A percentile compares a stretch with the other conserved stretches of the same genome.
phyloP scores from a whole-genome alignment of 768 basidiomycete species.

The Candolleomyces aberdarensis region DNA sequence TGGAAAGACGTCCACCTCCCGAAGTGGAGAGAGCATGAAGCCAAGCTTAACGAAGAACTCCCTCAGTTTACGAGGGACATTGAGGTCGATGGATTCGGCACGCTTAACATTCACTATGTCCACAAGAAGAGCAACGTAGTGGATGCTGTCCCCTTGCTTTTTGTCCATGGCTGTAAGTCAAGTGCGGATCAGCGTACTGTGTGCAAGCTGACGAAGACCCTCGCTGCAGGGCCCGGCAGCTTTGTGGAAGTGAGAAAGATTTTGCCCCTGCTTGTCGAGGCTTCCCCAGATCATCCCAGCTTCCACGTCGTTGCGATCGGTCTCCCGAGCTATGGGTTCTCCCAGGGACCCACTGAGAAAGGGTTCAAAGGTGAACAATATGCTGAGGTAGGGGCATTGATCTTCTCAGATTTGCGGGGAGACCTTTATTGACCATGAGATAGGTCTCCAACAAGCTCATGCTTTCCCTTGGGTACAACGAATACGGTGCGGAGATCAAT shows the following conservation, averaged over 20 bases:
- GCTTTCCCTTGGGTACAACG: conserved; percentile 43
- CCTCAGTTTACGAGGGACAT: conserved; percentile 58
- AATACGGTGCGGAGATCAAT: conserved; percentile 34
- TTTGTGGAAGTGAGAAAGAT: conserved; percentile 50
- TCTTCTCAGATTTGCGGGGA: too few species aligned
- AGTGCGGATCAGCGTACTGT: not conserved
- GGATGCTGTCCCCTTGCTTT: conserved; percentile 42
- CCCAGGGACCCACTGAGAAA: conserved; percentile 46
- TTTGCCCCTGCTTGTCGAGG: conserved; percentile 43
- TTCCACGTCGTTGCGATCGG: conserved; percentile 58
- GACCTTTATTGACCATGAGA: too few species aligned
- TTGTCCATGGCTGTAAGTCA: conserved; percentile 51
- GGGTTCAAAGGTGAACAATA: conserved; percentile 29
- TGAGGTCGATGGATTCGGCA: conserved; percentile 42
- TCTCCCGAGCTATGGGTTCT: conserved; percentile 56
- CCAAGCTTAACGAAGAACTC: conserved; percentile 43
- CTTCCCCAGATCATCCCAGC: conserved; percentile 40
- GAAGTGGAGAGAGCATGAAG: conserved; percentile 32
- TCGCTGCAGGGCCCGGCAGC: conserved; percentile 46
- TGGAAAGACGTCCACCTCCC: conserved; percentile 34
- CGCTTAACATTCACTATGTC: conserved; percentile 53
- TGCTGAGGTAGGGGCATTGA: conserved; percentile 18
- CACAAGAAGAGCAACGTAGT: conserved; percentile 45
- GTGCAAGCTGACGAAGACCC: not conserved
- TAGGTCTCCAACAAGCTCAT: conserved; percentile 20